A percentile compares a stretch with the other conserved stretches of the same genome.
These are phyloP conservation scores for Quercus cerris DNA, from an alignment of 306 rosid genomes.

Conservation along the genomic window DNA sequence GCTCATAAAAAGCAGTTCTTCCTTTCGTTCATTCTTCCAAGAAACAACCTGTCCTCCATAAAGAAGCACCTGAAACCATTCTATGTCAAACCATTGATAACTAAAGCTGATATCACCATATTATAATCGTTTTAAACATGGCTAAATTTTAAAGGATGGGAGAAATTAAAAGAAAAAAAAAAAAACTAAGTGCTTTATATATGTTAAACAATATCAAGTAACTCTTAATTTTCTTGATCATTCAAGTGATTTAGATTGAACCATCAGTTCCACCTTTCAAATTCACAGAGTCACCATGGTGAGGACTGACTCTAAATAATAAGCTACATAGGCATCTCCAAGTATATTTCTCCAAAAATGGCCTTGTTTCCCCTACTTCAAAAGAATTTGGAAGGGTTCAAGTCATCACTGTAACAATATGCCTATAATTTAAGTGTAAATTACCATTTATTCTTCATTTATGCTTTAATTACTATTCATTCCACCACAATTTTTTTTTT, in stretches of 20 bases:
- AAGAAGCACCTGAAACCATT: constrained; percentile 63
- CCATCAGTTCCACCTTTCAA: background rate
- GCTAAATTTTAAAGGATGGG: too few species aligned
- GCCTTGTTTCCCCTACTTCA: background rate
- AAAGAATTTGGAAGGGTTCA: background rate
- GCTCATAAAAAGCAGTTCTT: constrained; percentile 74
- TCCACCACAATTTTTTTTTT: background rate
- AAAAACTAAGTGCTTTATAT: background rate
- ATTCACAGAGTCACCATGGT: background rate
- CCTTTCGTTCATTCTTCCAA: constrained; percentile 71
- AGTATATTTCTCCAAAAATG: background rate
- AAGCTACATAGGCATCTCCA: background rate
- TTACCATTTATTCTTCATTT: background rate
- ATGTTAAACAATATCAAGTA: background rate
- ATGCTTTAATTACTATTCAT: background rate
- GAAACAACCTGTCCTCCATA: constrained; percentile 75
- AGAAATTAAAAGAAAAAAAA: too few species aligned
- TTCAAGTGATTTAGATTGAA: background rate
- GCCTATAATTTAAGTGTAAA: background rate
- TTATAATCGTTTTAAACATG: background rate
- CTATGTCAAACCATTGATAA: constrained; percentile 3
- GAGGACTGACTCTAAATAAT: background rate
- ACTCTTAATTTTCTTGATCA: background rate
- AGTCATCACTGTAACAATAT: background rate
- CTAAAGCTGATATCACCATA: background rate